Conservation (phyloP, 768 basidiomycete species). For the Agaricus sinodeliciosus region DNA sequence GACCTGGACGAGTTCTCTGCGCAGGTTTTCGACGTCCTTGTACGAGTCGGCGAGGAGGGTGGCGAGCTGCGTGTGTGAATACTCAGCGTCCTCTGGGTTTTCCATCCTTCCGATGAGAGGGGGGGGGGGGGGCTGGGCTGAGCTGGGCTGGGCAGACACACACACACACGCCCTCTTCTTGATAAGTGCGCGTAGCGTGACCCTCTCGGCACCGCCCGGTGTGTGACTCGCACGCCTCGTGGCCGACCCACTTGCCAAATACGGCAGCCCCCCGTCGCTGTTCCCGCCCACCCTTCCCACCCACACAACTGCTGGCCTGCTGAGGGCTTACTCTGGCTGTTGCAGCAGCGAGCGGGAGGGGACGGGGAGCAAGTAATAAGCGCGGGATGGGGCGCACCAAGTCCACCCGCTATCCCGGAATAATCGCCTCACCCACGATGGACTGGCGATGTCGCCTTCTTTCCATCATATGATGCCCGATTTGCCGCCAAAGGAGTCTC, state of each 20-base stretch:
- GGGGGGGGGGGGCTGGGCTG: too few species aligned
- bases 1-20: constrained; percentile 35
- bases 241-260: not conserved
- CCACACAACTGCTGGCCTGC: too few species aligned
- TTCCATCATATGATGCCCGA: constrained; percentile 4
- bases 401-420: constrained; percentile 6
- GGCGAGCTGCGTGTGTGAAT: constrained; percentile 43
- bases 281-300: not conserved
- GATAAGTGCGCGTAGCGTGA: constrained; percentile 8
- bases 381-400: not conserved
- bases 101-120: not conserved
- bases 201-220: constrained; percentile 8
- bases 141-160: not conserved
- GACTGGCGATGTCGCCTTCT: too few species aligned
- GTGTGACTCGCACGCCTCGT: constrained; percentile 5
- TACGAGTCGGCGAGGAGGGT: constrained; percentile 47
- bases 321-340: too few species aligned
- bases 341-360: too few species aligned
- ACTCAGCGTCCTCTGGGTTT: not conserved
- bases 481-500: too few species aligned
- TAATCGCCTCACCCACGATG: constrained; percentile 5
- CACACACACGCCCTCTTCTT: not conserved
- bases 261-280: not conserved
- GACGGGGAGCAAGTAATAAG: too few species aligned
- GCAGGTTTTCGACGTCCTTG: constrained; percentile 44